A percentile compares a stretch with the other conserved stretches of the same genome.
Evolutionary conservation across 177 flowering plant genomes (phyloP).

Genomic region (Tripterygium wilfordii): DNA sequence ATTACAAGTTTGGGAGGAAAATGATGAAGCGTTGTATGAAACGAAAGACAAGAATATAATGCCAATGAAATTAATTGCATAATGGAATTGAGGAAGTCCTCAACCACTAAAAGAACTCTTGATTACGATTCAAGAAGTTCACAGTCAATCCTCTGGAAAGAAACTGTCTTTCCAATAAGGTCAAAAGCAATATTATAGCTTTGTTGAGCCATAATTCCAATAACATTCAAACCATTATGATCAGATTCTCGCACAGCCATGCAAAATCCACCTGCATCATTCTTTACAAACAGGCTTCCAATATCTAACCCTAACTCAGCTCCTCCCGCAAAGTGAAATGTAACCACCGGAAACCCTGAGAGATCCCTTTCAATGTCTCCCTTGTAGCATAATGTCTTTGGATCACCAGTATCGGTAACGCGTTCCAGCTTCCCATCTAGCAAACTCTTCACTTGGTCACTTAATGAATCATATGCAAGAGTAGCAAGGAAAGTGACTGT

Average conservation of each 20-base stretch:
- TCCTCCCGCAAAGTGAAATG: constrained; percentile 27
- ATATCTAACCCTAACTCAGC: constrained; percentile 20
- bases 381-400: constrained; percentile 14
- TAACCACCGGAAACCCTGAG: constrained; percentile 25
- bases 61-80: too few species aligned
- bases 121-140: constrained; percentile 14
- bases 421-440: constrained; percentile 4
- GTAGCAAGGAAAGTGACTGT: constrained; percentile 8
- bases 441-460: constrained; percentile 8
- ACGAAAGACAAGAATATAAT: too few species aligned
- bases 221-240: neutral
- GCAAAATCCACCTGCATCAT: constrained; percentile 13
- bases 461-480: constrained; percentile 12
- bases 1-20: too few species aligned
- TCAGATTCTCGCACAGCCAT: constrained; percentile 9
- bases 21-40: too few species aligned
- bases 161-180: neutral
- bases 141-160: constrained; percentile 19
- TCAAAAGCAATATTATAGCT: constrained; percentile 15
- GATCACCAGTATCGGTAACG: neutral
- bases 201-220: constrained; percentile 19
- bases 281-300: constrained; percentile 16
- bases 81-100: too few species aligned
- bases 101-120: too few species aligned
- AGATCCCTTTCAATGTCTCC: constrained; percentile 21